Evolutionary conservation across 352 stramenopile species (phyloP).

Genomic region (Phytophthora boehmeriae): DNA sequence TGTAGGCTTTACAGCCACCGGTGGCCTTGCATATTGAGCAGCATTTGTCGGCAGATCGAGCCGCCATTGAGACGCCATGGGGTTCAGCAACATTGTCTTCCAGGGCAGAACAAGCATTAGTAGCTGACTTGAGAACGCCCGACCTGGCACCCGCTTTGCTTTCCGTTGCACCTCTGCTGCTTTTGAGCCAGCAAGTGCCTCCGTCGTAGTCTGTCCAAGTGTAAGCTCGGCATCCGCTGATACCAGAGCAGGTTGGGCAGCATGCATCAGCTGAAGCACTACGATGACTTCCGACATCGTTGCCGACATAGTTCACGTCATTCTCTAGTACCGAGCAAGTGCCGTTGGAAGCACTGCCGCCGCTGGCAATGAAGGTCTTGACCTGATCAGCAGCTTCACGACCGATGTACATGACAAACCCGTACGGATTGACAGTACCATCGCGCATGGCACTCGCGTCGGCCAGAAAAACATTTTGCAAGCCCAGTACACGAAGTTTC

Average conservation of each 20-base stretch:
- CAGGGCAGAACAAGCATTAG: conserved; percentile 10
- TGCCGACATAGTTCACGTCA: conserved; percentile 51
- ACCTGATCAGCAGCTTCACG: conserved; percentile 54
- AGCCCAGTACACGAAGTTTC: conserved; percentile 56
- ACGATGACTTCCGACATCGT: conserved; percentile 33
- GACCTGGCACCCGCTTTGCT: conserved; percentile 20
- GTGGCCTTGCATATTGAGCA: conserved; percentile 37
- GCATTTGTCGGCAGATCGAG: conserved; percentile 32
- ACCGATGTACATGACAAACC: conserved; percentile 80
- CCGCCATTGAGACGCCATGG: conserved; percentile 22
- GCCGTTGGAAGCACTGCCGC: conserved; percentile 15
- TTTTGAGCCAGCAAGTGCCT: conserved; percentile 66
- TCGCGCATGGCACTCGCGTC: conserved; percentile 65
- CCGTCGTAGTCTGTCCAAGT: conserved; percentile 54
- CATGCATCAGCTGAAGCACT: conserved; percentile 40
- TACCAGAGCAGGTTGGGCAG: conserved; percentile 38
- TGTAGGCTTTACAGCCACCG: conserved; percentile 48
- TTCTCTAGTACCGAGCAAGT: conserved; percentile 35
- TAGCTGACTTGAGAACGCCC: conserved; percentile 18
- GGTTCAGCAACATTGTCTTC: conserved; percentile 31
- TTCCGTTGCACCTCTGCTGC: conserved; percentile 27
- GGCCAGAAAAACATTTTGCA: conserved; percentile 64
- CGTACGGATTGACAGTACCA: conserved; percentile 69
- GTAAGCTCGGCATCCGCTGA: conserved; percentile 41
- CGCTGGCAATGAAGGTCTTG: conserved; percentile 30